A percentile compares a stretch with the other conserved stretches of the same genome.
Evolutionary conservation across 202 grass and related monocot genomes (phyloP).

Genomic region (Tripidium arundinaceum): DNA sequence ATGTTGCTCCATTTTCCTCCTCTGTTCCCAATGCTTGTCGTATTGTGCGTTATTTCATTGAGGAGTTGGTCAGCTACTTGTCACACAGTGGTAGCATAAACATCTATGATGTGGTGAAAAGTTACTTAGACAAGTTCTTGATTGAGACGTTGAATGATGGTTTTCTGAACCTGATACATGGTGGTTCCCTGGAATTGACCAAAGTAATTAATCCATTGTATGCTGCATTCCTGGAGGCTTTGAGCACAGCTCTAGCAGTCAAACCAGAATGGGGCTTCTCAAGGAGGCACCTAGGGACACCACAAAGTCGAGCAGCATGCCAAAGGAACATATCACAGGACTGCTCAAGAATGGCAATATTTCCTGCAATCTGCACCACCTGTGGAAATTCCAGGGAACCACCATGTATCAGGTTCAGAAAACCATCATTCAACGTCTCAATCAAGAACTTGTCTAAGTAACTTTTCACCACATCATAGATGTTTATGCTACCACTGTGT

Average conservation of each 20-base stretch:
- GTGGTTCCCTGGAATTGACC: conserved; percentile 52
- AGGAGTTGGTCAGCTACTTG: conserved; percentile 66
- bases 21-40: conserved; percentile 59
- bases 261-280: conserved; percentile 68
- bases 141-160: conserved; percentile 68
- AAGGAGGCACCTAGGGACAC: conserved; percentile 48
- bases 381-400: conserved; percentile 39
- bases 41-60: conserved; percentile 64
- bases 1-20: conserved; percentile 57
- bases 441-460: conserved; percentile 80
- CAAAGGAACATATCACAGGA: conserved; percentile 71
- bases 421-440: conserved; percentile 59
- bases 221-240: conserved; percentile 65
- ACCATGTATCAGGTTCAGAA: conserved; percentile 67
- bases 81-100: conserved; percentile 46
- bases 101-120: conserved; percentile 62
- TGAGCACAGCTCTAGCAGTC: conserved; percentile 68
- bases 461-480: conserved; percentile 63
- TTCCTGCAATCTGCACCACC: conserved; percentile 69
- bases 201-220: conserved; percentile 53
- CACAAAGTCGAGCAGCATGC: conserved; percentile 62
- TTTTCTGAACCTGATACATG: conserved; percentile 67
- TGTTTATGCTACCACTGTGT: conserved; percentile 41
- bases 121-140: conserved; percentile 72
- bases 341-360: conserved; percentile 61